Evolutionary conservation across 1,284 basidiomycete species (phyloP).

Genomic region (Irpex sp.): DNA sequence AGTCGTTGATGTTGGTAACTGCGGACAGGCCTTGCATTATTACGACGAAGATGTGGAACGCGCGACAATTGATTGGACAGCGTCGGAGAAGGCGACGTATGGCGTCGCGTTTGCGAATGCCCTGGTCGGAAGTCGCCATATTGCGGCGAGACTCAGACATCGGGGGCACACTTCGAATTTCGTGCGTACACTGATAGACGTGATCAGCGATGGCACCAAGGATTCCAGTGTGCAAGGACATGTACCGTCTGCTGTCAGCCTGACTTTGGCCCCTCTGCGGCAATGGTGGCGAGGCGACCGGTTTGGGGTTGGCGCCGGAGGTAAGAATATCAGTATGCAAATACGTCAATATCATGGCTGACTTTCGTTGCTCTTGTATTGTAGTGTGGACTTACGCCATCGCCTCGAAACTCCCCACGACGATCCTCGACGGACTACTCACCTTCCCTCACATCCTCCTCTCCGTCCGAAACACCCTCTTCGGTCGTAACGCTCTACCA

Average conservation of each 20-base stretch:
- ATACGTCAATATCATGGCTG: background rate
- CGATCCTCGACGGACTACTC: slow-evolving; percentile 61
- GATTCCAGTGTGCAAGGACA: slow-evolving; percentile 22
- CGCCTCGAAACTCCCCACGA: slow-evolving; percentile 65
- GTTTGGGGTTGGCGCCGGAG: slow-evolving; percentile 71
- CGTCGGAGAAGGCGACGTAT: slow-evolving; percentile 66
- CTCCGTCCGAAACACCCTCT: slow-evolving; percentile 54
- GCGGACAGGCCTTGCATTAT: slow-evolving; percentile 25
- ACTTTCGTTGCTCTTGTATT: slow-evolving; percentile 1
- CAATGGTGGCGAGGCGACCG: slow-evolving; percentile 60
- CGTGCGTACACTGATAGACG: slow-evolving; percentile 50
- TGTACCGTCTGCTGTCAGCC: slow-evolving; percentile 40
- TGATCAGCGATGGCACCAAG: slow-evolving; percentile 50
- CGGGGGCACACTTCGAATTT: slow-evolving; percentile 47
- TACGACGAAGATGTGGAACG: slow-evolving; percentile 23
- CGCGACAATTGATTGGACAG: slow-evolving; percentile 64
- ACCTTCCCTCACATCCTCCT: slow-evolving; percentile 64
- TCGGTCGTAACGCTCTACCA: slow-evolving; percentile 30
- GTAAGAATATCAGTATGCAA: slow-evolving; percentile 36
- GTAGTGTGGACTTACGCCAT: slow-evolving; percentile 62
- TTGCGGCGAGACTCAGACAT: background rate
- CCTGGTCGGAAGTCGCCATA: slow-evolving; percentile 29
- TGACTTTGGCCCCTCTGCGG: slow-evolving; percentile 38
- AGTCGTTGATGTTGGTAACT: slow-evolving; percentile 62
- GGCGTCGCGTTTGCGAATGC: slow-evolving; percentile 58